These are phyloP conservation scores for Diaporthe ampelina DNA, from an alignment of 2,329 filamentous ascomycete genomes.

Conservation along the genomic window DNA sequence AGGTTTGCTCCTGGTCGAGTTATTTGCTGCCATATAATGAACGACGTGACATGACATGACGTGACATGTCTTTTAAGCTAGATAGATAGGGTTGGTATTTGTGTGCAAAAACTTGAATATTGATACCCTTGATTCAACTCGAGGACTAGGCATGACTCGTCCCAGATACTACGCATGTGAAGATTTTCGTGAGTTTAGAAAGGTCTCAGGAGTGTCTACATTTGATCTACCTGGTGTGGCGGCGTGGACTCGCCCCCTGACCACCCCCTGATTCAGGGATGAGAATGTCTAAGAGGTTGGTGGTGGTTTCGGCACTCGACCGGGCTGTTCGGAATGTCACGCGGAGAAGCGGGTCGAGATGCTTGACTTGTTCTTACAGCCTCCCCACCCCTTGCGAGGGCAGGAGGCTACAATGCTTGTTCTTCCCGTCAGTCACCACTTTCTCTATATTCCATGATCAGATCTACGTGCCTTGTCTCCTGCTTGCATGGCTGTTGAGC, in stretches of 20 bases:
- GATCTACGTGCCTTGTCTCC: neutral
- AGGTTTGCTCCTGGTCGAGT: neutral
- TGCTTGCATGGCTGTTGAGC: slow-evolving; percentile 4
- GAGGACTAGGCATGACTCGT: neutral
- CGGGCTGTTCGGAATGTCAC: slow-evolving; percentile 14
- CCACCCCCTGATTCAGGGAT: slow-evolving; percentile 25
- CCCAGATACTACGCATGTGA: neutral
- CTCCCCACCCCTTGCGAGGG: slow-evolving; percentile 5
- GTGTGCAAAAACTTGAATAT: slow-evolving; percentile 10
- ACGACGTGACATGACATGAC: slow-evolving; percentile 23
- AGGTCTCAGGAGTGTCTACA: neutral
- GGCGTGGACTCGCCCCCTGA: neutral
- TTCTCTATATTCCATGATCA: neutral
- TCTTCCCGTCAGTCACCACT: neutral
- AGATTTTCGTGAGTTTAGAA: no score
- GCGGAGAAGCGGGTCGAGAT: slow-evolving; percentile 27
- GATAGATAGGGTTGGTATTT: slow-evolving; percentile 23
- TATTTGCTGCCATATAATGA: slow-evolving; percentile 18
- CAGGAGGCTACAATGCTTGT: neutral
- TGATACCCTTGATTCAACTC: slow-evolving; percentile 19
- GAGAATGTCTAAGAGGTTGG: neutral
- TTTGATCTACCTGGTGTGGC: neutral
- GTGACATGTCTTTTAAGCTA: slow-evolving; percentile 12
- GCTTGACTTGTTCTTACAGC: neutral
- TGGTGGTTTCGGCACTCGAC: slow-evolving; percentile 14